These are phyloP conservation scores for Whalleya microplaca DNA, from an alignment of 2,329 filamentous ascomycete genomes.

Conservation along the genomic window DNA sequence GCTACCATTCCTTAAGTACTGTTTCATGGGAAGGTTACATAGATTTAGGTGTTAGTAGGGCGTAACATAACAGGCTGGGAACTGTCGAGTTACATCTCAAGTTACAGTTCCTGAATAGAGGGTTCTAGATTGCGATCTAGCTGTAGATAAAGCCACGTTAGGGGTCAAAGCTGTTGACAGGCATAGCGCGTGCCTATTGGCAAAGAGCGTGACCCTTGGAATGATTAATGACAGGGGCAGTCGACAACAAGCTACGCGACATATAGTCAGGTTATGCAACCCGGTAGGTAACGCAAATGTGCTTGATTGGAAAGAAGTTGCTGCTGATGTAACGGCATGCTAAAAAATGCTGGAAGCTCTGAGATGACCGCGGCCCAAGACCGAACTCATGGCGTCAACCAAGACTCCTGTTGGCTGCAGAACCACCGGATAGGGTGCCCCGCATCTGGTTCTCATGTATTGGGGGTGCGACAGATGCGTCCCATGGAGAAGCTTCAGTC, in stretches of 20 bases:
- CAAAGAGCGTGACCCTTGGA: constrained; percentile 22
- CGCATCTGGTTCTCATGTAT: constrained; percentile 15
- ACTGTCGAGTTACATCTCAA: constrained; percentile 23
- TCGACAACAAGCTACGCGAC: constrained; percentile 8
- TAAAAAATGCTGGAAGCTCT: constrained; percentile 21
- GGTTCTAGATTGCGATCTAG: constrained; percentile 18
- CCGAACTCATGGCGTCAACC: constrained; percentile 17
- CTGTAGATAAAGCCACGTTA: background rate
- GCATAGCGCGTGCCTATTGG: constrained; percentile 23
- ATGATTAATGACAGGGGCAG: constrained; percentile 16
- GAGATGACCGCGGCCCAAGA: constrained; percentile 17
- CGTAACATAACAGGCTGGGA: constrained; percentile 21
- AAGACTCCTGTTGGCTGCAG: constrained; percentile 25
- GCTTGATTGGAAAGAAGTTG: constrained; percentile 13
- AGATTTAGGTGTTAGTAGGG: constrained; percentile 3
- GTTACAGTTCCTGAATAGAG: constrained; percentile 18
- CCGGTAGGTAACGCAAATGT: constrained; percentile 14
- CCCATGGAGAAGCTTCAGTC: constrained; percentile 5
- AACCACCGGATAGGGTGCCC: constrained; percentile 22
- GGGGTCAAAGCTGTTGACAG: constrained; percentile 2
- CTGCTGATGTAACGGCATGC: constrained; percentile 22
- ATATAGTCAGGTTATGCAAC: constrained; percentile 2
- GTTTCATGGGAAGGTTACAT: background rate
- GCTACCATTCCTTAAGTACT: background rate
- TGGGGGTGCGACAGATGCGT: constrained; percentile 9